phyloP scores from a whole-genome alignment of 2,329 filamentous ascomycete genomes.

The Fragosphaeria purpurea region DNA sequence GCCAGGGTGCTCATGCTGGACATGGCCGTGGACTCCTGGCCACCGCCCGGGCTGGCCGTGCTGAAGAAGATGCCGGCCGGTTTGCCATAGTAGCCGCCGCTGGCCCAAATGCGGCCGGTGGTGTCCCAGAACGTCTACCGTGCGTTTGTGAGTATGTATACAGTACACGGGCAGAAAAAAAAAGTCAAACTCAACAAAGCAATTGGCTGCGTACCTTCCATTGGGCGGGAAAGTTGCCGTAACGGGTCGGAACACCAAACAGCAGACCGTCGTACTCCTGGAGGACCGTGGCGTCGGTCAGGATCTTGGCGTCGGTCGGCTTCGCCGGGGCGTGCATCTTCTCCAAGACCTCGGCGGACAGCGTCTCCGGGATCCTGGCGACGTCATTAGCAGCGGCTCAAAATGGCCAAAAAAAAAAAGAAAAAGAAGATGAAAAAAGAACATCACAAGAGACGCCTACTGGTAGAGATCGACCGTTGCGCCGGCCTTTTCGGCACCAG shows the following conservation, averaged over 20 bases:
- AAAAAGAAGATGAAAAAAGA: neutral
- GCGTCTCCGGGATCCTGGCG: constrained; percentile 69
- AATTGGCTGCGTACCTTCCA: constrained; percentile 52
- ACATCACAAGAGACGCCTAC: constrained; percentile 30
- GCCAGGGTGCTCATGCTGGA: constrained; percentile 72
- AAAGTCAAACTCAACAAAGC: no score
- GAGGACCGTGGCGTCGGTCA: constrained; percentile 48
- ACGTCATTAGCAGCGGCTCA: neutral
- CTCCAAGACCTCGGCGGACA: constrained; percentile 66
- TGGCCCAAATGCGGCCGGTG: constrained; percentile 74
- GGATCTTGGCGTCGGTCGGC: constrained; percentile 53
- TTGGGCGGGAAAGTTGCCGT: constrained; percentile 94
- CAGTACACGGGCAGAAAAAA: neutral
- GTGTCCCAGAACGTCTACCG: constrained; percentile 71
- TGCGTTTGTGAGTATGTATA: neutral
- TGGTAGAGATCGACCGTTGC: constrained; percentile 76
- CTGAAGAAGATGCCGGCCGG: constrained; percentile 85
- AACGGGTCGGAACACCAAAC: constrained; percentile 89
- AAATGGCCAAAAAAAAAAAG: neutral
- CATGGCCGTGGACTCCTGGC: constrained; percentile 83
- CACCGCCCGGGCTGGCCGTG: constrained; percentile 75
- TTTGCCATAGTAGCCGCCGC: constrained; percentile 74
- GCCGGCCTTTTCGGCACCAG: constrained; percentile 79
- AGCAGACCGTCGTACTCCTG: constrained; percentile 79
- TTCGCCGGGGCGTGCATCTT: constrained; percentile 91